Percentiles rank a stretch among this genome's conserved stretches.
phyloP scores from a whole-genome alignment of 2,329 filamentous ascomycete genomes.

The Leptographium wingfieldii region DNA sequence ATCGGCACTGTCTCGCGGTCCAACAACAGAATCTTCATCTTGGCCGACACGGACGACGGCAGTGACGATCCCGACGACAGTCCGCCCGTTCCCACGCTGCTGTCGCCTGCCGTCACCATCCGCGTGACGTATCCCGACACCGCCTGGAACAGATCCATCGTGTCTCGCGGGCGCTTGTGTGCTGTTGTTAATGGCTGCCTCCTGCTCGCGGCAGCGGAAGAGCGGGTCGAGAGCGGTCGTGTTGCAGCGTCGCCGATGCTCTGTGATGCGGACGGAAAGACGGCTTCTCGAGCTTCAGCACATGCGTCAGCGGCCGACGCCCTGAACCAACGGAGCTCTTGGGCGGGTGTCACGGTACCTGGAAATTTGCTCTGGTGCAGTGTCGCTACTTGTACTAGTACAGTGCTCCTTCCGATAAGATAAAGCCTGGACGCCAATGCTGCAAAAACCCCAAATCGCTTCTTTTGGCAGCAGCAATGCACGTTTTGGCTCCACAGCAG shows the following conservation, averaged over 20 bases:
- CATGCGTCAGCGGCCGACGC: not conserved
- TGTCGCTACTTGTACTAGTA: not conserved
- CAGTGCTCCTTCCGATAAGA: not conserved
- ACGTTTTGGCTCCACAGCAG: not conserved
- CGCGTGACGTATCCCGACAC: conserved; percentile 91
- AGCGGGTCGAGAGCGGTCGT: not conserved
- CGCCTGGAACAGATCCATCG: conserved; percentile 88
- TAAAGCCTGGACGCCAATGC: not conserved
- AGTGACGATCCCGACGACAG: conserved; percentile 44
- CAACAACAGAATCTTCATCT: conserved; percentile 96
- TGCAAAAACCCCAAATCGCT: not conserved
- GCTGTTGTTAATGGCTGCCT: conserved; percentile 14
- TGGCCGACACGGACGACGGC: conserved; percentile 51
- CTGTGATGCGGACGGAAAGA: not conserved
- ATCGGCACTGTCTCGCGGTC: conserved; percentile 91
- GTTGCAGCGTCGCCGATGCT: not conserved
- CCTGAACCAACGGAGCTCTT: not conserved
- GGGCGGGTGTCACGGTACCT: not conserved
- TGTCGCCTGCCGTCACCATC: conserved; percentile 81
- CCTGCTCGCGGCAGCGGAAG: not conserved
- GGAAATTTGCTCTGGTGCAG: too few species aligned
- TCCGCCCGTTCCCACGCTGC: conserved; percentile 39
- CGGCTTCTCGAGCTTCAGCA: not conserved
- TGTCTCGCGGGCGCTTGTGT: not conserved
- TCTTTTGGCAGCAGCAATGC: not conserved